Conservation (phyloP, 2,329 filamentous ascomycete genomes). For the Stagonosporopsis rhizophila region DNA sequence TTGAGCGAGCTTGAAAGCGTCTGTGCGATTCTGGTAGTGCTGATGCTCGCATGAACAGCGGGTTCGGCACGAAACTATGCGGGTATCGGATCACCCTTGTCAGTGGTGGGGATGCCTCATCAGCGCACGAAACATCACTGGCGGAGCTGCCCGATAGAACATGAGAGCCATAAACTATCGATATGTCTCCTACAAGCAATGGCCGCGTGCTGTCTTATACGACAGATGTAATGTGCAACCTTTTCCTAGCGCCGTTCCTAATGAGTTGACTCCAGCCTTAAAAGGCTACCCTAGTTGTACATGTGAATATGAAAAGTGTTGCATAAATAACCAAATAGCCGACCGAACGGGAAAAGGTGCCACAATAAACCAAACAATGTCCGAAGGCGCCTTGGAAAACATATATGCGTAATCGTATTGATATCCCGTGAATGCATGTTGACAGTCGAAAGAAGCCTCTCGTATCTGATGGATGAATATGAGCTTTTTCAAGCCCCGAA, state of each 20-base stretch:
- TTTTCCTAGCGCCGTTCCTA: slow-evolving; percentile 1
- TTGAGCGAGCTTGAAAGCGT: not conserved
- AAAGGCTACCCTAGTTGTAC: slow-evolving; percentile 24
- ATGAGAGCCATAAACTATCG: not conserved
- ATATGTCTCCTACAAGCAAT: not conserved
- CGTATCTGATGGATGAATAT: not conserved
- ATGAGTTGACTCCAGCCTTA: not conserved
- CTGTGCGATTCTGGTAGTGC: not conserved
- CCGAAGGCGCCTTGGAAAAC: not conserved
- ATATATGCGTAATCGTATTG: not conserved
- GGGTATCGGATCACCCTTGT: slow-evolving; percentile 16
- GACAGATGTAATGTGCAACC: not conserved
- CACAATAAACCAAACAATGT: not conserved
- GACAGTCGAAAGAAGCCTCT: not conserved
- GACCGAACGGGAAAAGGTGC: slow-evolving; percentile 1
- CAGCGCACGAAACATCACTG: not conserved
- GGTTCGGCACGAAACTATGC: slow-evolving; percentile 22
- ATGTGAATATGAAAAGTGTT: slow-evolving; percentile 13
- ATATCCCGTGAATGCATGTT: not conserved
- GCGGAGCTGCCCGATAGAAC: not conserved
- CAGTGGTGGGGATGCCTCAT: slow-evolving; percentile 15
- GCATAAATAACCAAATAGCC: slow-evolving; percentile 9
- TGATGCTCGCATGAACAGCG: slow-evolving; percentile 7
- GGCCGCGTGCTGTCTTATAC: slow-evolving; percentile 1
- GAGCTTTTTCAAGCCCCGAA: slow-evolving; percentile 2